phyloP scores from a whole-genome alignment of 2,329 filamentous ascomycete species.

The Incumbomyces delicatus region DNA sequence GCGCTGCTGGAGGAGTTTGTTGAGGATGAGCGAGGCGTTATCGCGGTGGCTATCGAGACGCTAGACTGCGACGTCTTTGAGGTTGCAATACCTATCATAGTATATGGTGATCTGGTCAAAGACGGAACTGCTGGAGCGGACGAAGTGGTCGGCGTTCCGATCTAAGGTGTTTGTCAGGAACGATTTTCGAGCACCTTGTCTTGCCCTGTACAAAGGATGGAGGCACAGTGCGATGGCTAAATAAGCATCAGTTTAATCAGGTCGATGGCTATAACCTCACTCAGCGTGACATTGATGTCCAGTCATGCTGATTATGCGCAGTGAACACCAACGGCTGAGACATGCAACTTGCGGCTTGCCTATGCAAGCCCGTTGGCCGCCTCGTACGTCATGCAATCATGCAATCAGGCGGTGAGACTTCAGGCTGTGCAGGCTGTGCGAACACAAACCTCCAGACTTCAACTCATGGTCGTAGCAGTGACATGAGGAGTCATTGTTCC shows the following conservation, averaged over 20 bases:
- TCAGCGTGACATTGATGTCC: background rate
- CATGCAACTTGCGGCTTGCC: background rate
- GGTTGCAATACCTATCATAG: conserved; percentile 70
- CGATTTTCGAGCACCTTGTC: conserved; percentile 11
- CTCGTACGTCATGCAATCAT: too few relatives aligned
- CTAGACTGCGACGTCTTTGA: conserved; percentile 83
- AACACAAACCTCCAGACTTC: too few relatives aligned
- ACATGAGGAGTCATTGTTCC: too few relatives aligned
- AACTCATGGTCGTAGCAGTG: too few relatives aligned
- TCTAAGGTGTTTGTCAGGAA: conserved; percentile 10
- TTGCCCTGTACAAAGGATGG: background rate
- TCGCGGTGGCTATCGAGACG: conserved; percentile 68
- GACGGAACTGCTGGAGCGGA: conserved; percentile 23
- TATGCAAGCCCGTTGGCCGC: too few relatives aligned
- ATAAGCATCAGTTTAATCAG: background rate
- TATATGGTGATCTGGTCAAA: conserved; percentile 55
- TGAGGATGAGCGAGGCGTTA: conserved; percentile 65
- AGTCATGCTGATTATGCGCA: background rate
- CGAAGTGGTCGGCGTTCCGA: conserved; percentile 21
- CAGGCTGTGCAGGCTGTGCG: too few relatives aligned
- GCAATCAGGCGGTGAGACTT: too few relatives aligned
- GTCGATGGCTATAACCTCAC: background rate
- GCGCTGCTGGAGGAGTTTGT: conserved; percentile 69
- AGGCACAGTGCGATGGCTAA: background rate
- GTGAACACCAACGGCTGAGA: background rate